A percentile compares a stretch with the other conserved stretches of the same genome.
phyloP scores from a whole-genome alignment of 192 early-diverging fungal genomes.

The Backusella westeae region DNA sequence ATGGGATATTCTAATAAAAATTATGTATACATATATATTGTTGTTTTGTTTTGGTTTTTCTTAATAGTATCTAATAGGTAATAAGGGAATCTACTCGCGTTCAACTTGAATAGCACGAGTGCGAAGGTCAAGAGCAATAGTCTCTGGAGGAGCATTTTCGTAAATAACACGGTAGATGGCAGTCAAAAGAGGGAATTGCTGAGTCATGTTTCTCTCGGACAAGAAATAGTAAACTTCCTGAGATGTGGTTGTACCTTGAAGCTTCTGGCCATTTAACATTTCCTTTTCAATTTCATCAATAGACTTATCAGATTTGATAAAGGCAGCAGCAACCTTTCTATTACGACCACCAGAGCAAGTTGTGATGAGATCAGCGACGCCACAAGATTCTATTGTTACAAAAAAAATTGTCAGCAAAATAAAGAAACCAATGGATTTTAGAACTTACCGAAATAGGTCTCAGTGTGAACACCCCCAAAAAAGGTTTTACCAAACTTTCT shows the following conservation, averaged over 20 bases:
- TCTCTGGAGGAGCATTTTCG: constrained; percentile 60
- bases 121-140: constrained; percentile 58
- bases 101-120: background rate
- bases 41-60: background rate
- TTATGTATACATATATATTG: background rate
- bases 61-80: background rate
- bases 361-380: constrained; percentile 93
- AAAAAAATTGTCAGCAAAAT: constrained; percentile 43
- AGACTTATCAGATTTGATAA: constrained; percentile 49
- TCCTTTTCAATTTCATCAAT: constrained; percentile 89
- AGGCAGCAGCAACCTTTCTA: constrained; percentile 85
- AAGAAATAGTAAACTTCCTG: constrained; percentile 84
- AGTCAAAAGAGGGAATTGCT: constrained; percentile 80
- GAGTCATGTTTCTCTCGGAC: constrained; percentile 23
- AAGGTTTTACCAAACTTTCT: constrained; percentile 84
- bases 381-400: constrained; percentile 62
- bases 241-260: constrained; percentile 92
- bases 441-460: constrained; percentile 86
- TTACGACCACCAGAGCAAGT: constrained; percentile 94
- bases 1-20: background rate
- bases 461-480: constrained; percentile 75
- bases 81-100: background rate
- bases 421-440: background rate
- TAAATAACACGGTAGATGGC: constrained; percentile 89
- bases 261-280: constrained; percentile 94